Evolutionary conservation across 1,284 basidiomycete genomes (phyloP).

Genomic region (Ceratobasidium sp.): DNA sequence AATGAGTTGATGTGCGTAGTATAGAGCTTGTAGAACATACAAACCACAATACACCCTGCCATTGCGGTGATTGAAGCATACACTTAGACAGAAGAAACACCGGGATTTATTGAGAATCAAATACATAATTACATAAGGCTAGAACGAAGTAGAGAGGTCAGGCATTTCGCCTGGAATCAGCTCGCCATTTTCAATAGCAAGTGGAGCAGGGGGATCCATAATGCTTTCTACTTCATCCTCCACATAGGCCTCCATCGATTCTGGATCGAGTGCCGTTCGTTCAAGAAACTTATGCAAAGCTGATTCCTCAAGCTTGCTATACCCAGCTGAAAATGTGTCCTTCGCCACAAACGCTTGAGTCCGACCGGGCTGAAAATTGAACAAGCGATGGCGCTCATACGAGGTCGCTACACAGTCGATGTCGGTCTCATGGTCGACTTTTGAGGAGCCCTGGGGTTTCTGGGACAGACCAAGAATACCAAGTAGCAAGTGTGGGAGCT

Average conservation of each 20-base stretch:
- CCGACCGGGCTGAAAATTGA: neutral
- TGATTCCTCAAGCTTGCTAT: neutral
- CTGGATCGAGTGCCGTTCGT: neutral
- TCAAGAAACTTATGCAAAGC: neutral
- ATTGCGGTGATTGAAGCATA: too few relatives aligned
- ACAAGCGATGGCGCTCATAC: neutral
- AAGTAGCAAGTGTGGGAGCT: neutral
- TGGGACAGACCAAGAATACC: neutral
- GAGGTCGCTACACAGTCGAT: slow-evolving; percentile 10
- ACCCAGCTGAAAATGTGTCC: slow-evolving; percentile 1
- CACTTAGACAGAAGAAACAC: neutral
- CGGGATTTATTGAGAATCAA: neutral
- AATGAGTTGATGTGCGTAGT: too few relatives aligned
- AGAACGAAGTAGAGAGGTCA: neutral
- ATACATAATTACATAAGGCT: neutral
- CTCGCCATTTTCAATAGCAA: neutral
- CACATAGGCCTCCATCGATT: neutral
- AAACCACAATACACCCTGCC: too few relatives aligned
- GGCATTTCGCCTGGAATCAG: neutral
- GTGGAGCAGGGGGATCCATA: neutral
- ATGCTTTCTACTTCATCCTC: neutral
- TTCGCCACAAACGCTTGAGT: neutral
- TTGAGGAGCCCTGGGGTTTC: neutral
- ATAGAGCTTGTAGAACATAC: too few relatives aligned
- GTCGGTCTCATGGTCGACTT: neutral